Evolutionary conservation across 176 grass and related monocot genomes (phyloP), one percentile per base, ranked within the genome.

Genomic region (Elymus sibiricus): DNA sequence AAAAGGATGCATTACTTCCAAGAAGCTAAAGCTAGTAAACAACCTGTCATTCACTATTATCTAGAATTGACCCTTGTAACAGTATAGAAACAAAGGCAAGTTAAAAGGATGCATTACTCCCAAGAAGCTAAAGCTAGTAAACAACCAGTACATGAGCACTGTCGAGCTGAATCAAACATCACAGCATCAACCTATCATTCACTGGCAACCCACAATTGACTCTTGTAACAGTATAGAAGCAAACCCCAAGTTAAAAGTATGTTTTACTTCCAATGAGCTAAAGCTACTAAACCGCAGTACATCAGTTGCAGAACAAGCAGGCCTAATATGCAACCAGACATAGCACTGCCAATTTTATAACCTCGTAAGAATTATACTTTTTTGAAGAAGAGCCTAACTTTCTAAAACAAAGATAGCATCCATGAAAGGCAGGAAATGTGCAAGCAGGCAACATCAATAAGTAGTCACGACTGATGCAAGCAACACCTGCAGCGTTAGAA

Each of bases 161-260:
- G 7, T 39, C 9, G 38, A 39, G 38, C 38, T 39, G 38, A 39
- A 67, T 62, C 16, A 15, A 32, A 34, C 28, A 64, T 25, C 60
- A 14, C 9, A 55, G 9, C 31, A 55, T 77, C 29, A 53, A 17
- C 55, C 19, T n/a, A 76, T 5, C 12, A 16, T 47, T 7, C 2
- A 76, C 16, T 43, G 5, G 9, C 13, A 44, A 77, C n/a, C 17
- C 2, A 32, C 4, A 55, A 77, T 13, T 11, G 22, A 67, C 5
- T 84, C 5, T 21, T 51, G 10, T 63, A 70, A 63, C 1, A 70
- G 32, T 51, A 38, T 24, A 47, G 35, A 44, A 59, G 6, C 29
- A 72, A 86, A 43, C 63, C n/a, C 24, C 14, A 88, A 8, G 40
- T 27, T 38, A 85, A 74, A 21, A 29, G 8, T 22, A 85, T 76